Conservation (phyloP, 257 asterid species). For the Solanum bulbocastanum region DNA sequence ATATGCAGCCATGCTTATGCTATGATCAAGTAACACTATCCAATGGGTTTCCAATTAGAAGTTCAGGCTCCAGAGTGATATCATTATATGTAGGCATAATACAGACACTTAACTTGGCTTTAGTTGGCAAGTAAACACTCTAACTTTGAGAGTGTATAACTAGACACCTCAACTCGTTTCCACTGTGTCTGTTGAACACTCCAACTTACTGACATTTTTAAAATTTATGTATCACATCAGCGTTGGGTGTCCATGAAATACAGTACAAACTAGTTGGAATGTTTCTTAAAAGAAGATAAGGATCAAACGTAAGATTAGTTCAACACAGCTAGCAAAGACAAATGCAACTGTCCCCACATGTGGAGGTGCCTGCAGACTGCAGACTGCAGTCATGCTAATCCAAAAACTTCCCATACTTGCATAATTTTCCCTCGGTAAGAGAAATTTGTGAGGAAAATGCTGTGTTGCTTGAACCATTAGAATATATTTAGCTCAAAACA, state of each 20-base stretch:
- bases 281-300: background rate
- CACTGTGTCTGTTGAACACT: background rate
- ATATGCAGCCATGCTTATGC: slow-evolving; percentile 8
- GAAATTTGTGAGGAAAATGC: background rate
- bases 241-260: background rate
- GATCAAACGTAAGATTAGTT: background rate
- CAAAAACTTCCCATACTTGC: background rate
- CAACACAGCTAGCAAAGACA: background rate
- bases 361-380: background rate
- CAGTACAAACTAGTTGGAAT: background rate
- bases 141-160: background rate
- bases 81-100: background rate
- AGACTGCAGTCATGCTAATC: background rate
- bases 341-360: background rate
- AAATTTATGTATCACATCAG: background rate
- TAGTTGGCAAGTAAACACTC: background rate
- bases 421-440: background rate
- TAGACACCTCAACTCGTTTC: background rate
- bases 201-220: too few relatives aligned
- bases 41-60: background rate
- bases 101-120: background rate
- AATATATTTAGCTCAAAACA: background rate
- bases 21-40: background rate
- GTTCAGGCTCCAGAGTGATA: background rate
- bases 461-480: background rate